Evolutionary conservation across 2,329 filamentous ascomycete genomes (phyloP).

Genomic region (Davidsoniella virescens): DNA sequence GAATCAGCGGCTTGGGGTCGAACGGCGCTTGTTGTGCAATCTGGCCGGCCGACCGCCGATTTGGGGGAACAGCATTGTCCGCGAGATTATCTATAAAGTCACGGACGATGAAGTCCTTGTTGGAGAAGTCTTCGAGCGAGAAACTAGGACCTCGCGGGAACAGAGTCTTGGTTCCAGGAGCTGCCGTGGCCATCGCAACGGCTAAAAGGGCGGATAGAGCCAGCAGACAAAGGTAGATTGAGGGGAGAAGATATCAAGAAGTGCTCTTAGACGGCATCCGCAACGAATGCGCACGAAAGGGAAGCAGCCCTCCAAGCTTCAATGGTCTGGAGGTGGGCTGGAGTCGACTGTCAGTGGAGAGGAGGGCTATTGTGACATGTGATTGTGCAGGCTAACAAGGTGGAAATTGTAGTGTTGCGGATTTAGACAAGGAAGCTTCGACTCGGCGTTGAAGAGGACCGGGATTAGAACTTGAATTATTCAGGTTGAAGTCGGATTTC

Average conservation of each 20-base stretch:
- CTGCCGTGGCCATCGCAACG: constrained; percentile 27
- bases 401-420: no score
- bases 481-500: no score
- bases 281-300: no score
- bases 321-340: no score
- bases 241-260: neutral
- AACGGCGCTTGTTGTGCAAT: constrained; percentile 41
- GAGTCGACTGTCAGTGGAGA: no score
- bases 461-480: no score
- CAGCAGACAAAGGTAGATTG: neutral
- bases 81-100: constrained; percentile 93
- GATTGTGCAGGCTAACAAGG: no score
- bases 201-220: neutral
- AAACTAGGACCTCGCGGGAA: constrained; percentile 71
- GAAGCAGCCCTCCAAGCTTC: no score
- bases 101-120: constrained; percentile 89
- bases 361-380: no score
- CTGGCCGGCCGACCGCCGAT: constrained; percentile 55
- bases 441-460: no score
- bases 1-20: constrained; percentile 91
- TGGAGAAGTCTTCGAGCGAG: constrained; percentile 74
- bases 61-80: constrained; percentile 63
- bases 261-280: neutral
- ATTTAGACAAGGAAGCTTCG: no score
- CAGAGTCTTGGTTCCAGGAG: constrained; percentile 43